Percentiles rank a stretch among this genome's conserved stretches.
phyloP scores from a whole-genome alignment of 371 early-diverging fungal genomes.

The Rhizomucor pusillus region DNA sequence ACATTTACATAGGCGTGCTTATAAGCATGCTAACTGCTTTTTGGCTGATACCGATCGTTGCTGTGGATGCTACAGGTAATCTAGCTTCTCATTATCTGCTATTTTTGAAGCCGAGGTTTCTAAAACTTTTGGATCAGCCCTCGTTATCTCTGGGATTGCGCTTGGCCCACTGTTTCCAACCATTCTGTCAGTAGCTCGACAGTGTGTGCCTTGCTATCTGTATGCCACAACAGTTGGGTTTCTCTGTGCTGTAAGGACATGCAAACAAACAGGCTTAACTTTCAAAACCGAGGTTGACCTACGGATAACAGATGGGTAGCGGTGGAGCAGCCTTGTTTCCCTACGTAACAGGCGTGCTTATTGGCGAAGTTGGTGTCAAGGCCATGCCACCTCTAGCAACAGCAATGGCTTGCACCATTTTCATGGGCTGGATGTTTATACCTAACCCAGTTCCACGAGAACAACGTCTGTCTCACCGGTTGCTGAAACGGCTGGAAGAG shows the following conservation, averaged over 20 bases:
- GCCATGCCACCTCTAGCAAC: slow-evolving; percentile 19
- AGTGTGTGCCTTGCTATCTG: slow-evolving; percentile 15
- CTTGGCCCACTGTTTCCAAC: slow-evolving; percentile 30
- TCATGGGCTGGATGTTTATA: slow-evolving; percentile 20
- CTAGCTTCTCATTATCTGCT: no score
- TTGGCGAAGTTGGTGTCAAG: slow-evolving; percentile 9
- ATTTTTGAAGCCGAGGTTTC: no score
- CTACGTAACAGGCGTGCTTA: slow-evolving; percentile 17
- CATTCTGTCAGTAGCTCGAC: slow-evolving; percentile 16
- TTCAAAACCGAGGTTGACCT: background rate
- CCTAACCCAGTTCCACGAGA: slow-evolving; percentile 6
- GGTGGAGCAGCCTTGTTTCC: slow-evolving; percentile 26
- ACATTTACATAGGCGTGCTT: slow-evolving; percentile 12
- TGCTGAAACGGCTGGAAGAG: no score
- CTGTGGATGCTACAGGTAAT: slow-evolving; percentile 10
- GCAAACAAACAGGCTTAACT: background rate
- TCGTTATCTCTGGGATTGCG: slow-evolving; percentile 17
- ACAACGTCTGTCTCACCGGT: no score
- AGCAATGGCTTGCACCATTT: slow-evolving; percentile 13
- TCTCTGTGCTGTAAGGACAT: slow-evolving; percentile 15
- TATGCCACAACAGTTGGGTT: slow-evolving; percentile 22
- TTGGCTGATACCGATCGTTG: slow-evolving; percentile 15
- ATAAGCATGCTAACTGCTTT: slow-evolving; percentile 10
- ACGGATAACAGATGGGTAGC: slow-evolving; percentile 11
- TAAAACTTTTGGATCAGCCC: slow-evolving; percentile 3